phyloP scores from a whole-genome alignment of 257 asterid genomes.

The Apocynum venetum region DNA sequence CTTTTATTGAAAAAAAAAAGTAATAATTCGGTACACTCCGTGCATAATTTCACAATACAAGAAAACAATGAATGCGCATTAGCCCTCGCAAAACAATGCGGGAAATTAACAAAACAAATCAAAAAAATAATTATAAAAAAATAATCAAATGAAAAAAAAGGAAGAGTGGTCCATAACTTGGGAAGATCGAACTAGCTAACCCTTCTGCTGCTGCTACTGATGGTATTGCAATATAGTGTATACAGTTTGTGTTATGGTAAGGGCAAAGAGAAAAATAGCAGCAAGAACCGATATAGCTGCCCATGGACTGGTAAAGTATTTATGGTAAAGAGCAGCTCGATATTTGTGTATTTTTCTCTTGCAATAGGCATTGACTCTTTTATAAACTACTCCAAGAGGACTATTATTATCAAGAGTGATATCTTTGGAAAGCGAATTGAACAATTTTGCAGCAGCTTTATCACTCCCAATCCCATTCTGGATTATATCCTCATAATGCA shows the following conservation, averaged over 20 bases:
- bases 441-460: conserved; percentile 45
- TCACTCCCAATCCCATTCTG: conserved; percentile 55
- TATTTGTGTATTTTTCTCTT: conserved; percentile 35
- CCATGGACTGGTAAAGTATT: conserved; percentile 62
- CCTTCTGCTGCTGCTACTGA: no score
- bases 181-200: no score
- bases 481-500: conserved; percentile 38
- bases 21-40: no score
- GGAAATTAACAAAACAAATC: no score
- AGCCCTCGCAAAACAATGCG: no score
- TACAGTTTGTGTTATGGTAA: conserved; percentile 43
- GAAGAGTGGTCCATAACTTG: no score
- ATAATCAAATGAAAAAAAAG: no score
- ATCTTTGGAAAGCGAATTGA: conserved; percentile 53
- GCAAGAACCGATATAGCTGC: conserved; percentile 38
- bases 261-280: conserved; percentile 49
- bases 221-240: conserved; percentile 8
- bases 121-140: no score
- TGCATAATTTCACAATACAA: no score
- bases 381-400: conserved; percentile 29
- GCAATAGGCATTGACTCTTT: conserved; percentile 36
- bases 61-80: no score
- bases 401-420: conserved; percentile 39
- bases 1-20: no score
- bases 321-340: conserved; percentile 48